Base-by-base conservation (phyloP, 768 basidiomycete genomes). In the Scleroderma citrinum region DNA sequence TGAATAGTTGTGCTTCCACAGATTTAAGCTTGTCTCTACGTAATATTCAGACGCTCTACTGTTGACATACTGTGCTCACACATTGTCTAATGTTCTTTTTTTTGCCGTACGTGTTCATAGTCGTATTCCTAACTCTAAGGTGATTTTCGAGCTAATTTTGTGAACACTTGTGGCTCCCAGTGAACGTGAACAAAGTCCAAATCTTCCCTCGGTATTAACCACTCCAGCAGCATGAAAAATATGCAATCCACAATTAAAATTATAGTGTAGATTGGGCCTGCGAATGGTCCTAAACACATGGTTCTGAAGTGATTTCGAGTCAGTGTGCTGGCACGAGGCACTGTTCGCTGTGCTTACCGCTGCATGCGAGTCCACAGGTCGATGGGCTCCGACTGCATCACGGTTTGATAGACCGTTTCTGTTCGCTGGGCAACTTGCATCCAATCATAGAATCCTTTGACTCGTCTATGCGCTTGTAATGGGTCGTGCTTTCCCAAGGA, bases 401-500 rank as follows among this genome's bases (percentile, higher is more conserved):
- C 89, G 2, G 76, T 67, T 3, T 76, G 69, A 62, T 98, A 98
- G 0, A 98, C 94, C 1, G 61, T 66, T 63, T 96, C 93, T 1
- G 92, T 95, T 11, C 93, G 78, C 32, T 71, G 73, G 0, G 93
- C 76, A 20, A 98, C 82, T 12, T 84, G 75, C 2, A 66, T 69
- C 96, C 96, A 99, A 46, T 83, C 78, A 68, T 99, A 99, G 64
- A 99, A 92, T 2, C 69, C 76, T 57, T 78, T 81, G 44, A 97
- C 76, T 46, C 84, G 82, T 24, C 81, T 76, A 57, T 95, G 93
- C 0, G 92, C 91, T 26, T 65, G 65, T 4, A 78, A 52, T 0
- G 92, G 90, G 56, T 93, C 83, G 59, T 94, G 90, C 42, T 71
- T 69, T 1, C 87, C 86, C 1, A 69, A 64, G 1, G 75, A 62